Conservation (phyloP, 129 eudicot genomes). For the Arctium lappa region DNA sequence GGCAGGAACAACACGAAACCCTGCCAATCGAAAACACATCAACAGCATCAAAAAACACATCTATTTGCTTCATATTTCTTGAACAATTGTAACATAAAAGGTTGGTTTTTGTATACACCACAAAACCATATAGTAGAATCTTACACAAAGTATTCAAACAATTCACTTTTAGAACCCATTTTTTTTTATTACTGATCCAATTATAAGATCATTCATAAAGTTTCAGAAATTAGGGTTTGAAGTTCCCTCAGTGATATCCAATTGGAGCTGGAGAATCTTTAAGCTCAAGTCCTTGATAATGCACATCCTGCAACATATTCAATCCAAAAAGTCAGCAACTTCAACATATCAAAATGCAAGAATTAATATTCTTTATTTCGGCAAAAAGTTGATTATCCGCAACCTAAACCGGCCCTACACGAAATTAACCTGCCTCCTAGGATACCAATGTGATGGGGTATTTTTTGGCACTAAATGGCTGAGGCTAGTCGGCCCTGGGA, state of each 20-base stretch:
- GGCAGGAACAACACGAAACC: constrained; percentile 17
- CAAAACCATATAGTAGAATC: constrained; percentile 17
- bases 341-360: not conserved
- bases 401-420: too few relatives aligned
- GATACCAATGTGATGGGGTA: too few relatives aligned
- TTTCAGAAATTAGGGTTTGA: not conserved
- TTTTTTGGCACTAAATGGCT: too few relatives aligned
- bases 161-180: constrained; percentile 15
- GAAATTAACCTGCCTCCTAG: too few relatives aligned
- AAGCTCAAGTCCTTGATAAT: constrained; percentile 78
- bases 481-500: too few relatives aligned
- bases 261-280: constrained; percentile 87
- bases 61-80: constrained; percentile 11
- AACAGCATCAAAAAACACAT: not conserved
- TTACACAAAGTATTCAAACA: constrained; percentile 17
- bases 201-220: constrained; percentile 5
- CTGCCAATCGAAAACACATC: constrained; percentile 30
- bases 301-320: constrained; percentile 72
- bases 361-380: not conserved
- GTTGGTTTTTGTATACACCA: not conserved
- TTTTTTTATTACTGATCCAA: constrained; percentile 12
- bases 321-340: not conserved
- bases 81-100: not conserved
- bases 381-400: too few relatives aligned
- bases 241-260: constrained; percentile 69